Percentiles rank a stretch among this genome's conserved stretches.
phyloP scores from a whole-genome alignment of 2,329 filamentous ascomycete genomes.

The Curvularia sp. region DNA sequence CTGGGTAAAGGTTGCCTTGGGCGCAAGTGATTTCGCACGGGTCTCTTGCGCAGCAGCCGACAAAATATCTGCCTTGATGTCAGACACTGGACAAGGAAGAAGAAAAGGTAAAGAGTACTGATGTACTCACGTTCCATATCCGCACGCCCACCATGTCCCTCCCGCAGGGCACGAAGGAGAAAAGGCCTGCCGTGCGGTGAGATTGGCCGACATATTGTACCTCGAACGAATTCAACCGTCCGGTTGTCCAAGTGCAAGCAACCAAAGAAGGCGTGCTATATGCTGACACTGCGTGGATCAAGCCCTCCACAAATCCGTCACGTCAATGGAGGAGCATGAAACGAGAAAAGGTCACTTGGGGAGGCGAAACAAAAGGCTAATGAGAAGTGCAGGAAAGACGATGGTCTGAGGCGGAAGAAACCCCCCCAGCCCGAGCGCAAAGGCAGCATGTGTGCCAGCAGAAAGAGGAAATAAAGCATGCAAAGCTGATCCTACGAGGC shows the following conservation, averaged over 20 bases:
- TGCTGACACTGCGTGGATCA: neutral
- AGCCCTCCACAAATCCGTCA: neutral
- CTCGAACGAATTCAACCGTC: neutral
- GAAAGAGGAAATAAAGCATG: neutral
- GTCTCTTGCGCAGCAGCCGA: slow-evolving; percentile 49
- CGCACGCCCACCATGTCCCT: slow-evolving; percentile 49
- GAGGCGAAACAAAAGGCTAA: neutral
- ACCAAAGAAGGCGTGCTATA: neutral
- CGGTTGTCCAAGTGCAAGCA: neutral
- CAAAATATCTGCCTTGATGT: slow-evolving; percentile 34
- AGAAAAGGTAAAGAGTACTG: too few species aligned
- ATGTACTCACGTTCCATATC: slow-evolving; percentile 24
- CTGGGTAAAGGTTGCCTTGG: slow-evolving; percentile 38
- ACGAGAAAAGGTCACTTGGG: neutral
- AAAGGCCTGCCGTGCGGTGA: slow-evolving; percentile 26
- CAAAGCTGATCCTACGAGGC: neutral
- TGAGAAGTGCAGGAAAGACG: neutral
- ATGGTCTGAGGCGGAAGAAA: neutral
- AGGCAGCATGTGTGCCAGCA: neutral
- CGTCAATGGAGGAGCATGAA: neutral
- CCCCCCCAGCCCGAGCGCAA: neutral
- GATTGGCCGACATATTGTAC: slow-evolving; percentile 6
- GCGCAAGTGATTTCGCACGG: slow-evolving; percentile 49
- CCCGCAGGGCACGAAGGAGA: slow-evolving; percentile 46
- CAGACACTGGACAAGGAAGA: neutral